These are phyloP conservation scores for Kazachstania martiniae DNA, from an alignment of 805 yeast species.

Conservation along the genomic window DNA sequence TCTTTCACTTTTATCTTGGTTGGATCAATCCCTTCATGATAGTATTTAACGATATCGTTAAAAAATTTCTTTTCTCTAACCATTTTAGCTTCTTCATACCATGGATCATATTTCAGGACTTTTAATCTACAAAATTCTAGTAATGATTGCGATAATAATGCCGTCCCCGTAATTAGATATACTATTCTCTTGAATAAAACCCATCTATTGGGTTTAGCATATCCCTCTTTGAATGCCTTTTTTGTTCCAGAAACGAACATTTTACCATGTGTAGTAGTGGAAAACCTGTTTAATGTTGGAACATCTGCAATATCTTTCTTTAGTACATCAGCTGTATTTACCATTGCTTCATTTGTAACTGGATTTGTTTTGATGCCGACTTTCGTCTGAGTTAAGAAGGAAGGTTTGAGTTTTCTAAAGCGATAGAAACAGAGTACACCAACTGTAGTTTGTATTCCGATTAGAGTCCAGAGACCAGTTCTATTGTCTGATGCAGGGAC, in stretches of 20 bases:
- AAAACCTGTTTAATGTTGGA: constrained; percentile 27
- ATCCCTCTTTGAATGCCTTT: too few relatives aligned
- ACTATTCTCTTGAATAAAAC: constrained; percentile 24
- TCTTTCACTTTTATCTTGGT: constrained; percentile 26
- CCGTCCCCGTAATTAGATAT: constrained; percentile 34
- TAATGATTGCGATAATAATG: constrained; percentile 41
- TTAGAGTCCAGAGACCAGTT: constrained; percentile 40
- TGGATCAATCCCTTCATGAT: constrained; percentile 29
- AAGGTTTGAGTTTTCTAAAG: constrained; percentile 11
- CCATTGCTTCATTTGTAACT: background rate
- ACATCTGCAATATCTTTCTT: constrained; percentile 24
- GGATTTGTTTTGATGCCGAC: constrained; percentile 1
- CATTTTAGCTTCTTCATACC: constrained; percentile 55
- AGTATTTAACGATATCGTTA: constrained; percentile 25
- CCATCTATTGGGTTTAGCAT: constrained; percentile 15
- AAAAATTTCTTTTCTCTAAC: constrained; percentile 36
- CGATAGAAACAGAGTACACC: constrained; percentile 30
- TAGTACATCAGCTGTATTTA: background rate
- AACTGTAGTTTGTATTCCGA: constrained; percentile 42
- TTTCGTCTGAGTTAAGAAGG: background rate
- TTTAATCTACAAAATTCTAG: constrained; percentile 43
- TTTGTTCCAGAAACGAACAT: background rate
- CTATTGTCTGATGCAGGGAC: constrained; percentile 63
- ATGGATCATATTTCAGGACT: constrained; percentile 46
- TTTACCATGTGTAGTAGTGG: constrained; percentile 23